phyloP scores from a whole-genome alignment of 306 rosid genomes.

The Dalbergia cochinchinensis region DNA sequence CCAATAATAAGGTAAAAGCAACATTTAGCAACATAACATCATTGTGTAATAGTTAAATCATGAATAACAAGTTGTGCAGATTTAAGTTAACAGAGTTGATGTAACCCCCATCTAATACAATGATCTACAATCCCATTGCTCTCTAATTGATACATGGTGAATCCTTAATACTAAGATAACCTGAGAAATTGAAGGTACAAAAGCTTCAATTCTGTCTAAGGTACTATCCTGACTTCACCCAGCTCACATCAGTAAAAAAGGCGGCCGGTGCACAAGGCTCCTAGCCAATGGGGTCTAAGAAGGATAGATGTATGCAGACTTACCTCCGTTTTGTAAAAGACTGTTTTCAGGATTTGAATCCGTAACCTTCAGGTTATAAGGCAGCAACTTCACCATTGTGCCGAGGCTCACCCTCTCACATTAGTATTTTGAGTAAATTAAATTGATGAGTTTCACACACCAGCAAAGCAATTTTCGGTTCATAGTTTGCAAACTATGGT shows the following conservation, averaged over 20 bases:
- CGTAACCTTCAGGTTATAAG: too few relatives aligned
- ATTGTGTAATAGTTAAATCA: background rate
- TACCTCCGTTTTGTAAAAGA: too few relatives aligned
- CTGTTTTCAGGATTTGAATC: too few relatives aligned
- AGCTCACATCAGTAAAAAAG: too few relatives aligned
- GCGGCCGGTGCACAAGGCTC: too few relatives aligned
- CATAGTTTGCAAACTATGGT: too few relatives aligned
- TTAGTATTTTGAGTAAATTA: background rate
- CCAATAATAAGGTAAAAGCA: too few relatives aligned
- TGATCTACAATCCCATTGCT: slow-evolving; percentile 15
- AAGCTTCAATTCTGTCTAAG: background rate
- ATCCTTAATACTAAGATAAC: slow-evolving; percentile 17
- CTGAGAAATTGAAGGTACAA: slow-evolving; percentile 25
- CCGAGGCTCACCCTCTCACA: background rate
- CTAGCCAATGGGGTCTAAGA: too few relatives aligned
- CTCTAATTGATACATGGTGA: background rate
- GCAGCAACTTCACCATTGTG: background rate
- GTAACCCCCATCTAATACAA: background rate
- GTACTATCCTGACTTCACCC: background rate
- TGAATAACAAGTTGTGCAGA: background rate
- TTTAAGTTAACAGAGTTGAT: background rate
- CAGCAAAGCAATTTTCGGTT: background rate
- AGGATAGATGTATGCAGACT: too few relatives aligned
- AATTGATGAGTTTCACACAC: background rate
- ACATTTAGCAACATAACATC: slow-evolving; percentile 16